Evolutionary conservation across 2,329 filamentous ascomycete species (phyloP), one percentile per base, ranked within the genome.

Genomic region (Hypoxylon sp.): DNA sequence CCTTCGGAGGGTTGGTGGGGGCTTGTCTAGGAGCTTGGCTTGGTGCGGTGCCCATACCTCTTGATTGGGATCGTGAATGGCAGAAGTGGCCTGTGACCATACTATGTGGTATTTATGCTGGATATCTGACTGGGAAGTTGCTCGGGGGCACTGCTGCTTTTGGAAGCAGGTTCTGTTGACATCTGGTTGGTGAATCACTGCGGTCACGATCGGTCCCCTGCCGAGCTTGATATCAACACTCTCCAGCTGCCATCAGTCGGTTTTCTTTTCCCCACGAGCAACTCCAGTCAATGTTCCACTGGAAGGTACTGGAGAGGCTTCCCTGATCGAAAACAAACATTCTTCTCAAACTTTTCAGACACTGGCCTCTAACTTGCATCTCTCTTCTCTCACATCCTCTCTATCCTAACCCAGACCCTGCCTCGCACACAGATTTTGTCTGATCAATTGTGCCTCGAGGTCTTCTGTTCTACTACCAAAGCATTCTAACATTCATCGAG

Each of bases 41-140:
- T 45, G 96, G 96, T 2, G 96, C 96, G 6, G 89, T 98, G 58
- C 96, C 97, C 0, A 98, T 99, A 73, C 96, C 96, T 1, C 83
- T 99, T 72, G 96, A 99, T 79, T 98, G 95, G 95, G 96, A 99
- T 79, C 90, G 96, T n/a, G 94, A 97, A 74, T 99, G 96, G 96
- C 96, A 99, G 87, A 93, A 91, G 79, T 99, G 95, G 92, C 96
- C 96, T 0, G 91, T 98, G 51, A 99, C 96, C 0, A 92, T 99
- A 64, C 81, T 98, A 3, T 89, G 88, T 1, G 96, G 96, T 2
- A 85, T 92, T 17, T 98, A 97, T 79, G 80, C 88, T 5, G 96
- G 96, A 0, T 94, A 92, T 79, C 84, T 88, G 0, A 71, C 93
- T 11, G 94, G 94, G 1, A 90, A 91, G 76, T 75, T 88, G 60